A percentile compares a stretch with the other conserved stretches of the same genome.
These are phyloP conservation scores for Carpinus viminea DNA, from an alignment of 306 rosid genomes.

Conservation along the genomic window DNA sequence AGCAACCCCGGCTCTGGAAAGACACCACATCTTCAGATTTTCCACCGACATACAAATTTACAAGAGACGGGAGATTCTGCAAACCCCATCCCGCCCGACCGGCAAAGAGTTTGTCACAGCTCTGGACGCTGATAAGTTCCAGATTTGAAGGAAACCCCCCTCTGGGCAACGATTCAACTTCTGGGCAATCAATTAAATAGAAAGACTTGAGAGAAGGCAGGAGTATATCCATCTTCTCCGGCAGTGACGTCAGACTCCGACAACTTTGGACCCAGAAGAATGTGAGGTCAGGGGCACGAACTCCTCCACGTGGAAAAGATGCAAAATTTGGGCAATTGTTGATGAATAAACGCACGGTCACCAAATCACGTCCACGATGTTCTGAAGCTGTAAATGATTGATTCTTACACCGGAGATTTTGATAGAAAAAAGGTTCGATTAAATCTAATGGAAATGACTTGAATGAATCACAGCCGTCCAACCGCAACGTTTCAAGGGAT, in stretches of 20 bases:
- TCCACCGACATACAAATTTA: rapidly evolving
- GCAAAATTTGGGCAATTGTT: not conserved
- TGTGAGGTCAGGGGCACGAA: not conserved
- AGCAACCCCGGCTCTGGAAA: not conserved
- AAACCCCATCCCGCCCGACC: slow-evolving; percentile 10
- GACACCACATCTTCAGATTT: not conserved
- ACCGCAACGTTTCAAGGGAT: not conserved
- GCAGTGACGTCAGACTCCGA: not conserved
- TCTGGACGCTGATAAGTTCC: not conserved
- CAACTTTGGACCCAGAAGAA: rapidly evolving
- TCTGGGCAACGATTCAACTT: too few relatives aligned
- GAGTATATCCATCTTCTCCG: not conserved
- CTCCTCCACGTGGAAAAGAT: not conserved
- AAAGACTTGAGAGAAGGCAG: not conserved
- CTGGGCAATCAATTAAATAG: not conserved
- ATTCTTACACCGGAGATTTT: not conserved
- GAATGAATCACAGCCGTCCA: not conserved
- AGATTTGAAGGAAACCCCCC: not conserved
- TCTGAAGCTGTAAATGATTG: not conserved
- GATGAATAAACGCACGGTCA: not conserved
- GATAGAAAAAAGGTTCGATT: not conserved
- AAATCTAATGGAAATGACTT: not conserved
- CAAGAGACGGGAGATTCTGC: not conserved
- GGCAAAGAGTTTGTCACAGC: not conserved
- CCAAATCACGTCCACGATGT: not conserved